phyloP scores from a whole-genome alignment of 2,329 filamentous ascomycete genomes.

The Penicillium sp. region DNA sequence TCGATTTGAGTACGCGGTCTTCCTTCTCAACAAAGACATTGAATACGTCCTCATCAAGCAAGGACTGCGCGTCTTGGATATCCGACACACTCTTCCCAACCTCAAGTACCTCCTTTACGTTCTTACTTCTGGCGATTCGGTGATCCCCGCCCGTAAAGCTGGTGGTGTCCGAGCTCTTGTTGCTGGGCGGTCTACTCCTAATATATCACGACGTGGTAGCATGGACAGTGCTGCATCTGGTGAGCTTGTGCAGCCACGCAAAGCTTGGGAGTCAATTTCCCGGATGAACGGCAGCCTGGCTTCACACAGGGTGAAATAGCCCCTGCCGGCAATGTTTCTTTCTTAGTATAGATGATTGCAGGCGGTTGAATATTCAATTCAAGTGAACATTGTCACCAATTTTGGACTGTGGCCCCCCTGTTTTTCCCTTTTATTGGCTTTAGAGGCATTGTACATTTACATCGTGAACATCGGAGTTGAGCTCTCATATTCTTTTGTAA shows the following conservation, averaged over 20 bases:
- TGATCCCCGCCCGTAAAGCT: constrained; percentile 55
- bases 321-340: not conserved
- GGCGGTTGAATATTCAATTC: not conserved
- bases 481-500: not conserved
- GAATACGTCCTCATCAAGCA: constrained; percentile 66
- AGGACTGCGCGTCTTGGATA: constrained; percentile 78
- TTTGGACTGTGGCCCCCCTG: not conserved
- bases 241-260: constrained; percentile 29
- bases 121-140: constrained; percentile 71
- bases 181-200: constrained; percentile 37
- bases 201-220: constrained; percentile 39
- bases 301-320: not conserved
- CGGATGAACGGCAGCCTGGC: constrained; percentile 29
- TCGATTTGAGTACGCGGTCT: constrained; percentile 93
- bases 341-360: not conserved
- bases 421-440: not conserved
- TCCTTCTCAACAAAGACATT: constrained; percentile 94
- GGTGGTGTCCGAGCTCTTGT: constrained; percentile 52
- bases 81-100: constrained; percentile 88
- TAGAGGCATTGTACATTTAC: not conserved
- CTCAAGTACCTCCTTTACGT: constrained; percentile 90
- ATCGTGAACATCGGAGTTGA: not conserved
- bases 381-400: not conserved
- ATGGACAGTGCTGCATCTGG: constrained; percentile 39
- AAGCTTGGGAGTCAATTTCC: constrained; percentile 22